Percentiles rank a stretch among this genome's conserved stretches.
Evolutionary conservation across 768 basidiomycete genomes (phyloP).

Genomic region (Xerocomellus intermedius): DNA sequence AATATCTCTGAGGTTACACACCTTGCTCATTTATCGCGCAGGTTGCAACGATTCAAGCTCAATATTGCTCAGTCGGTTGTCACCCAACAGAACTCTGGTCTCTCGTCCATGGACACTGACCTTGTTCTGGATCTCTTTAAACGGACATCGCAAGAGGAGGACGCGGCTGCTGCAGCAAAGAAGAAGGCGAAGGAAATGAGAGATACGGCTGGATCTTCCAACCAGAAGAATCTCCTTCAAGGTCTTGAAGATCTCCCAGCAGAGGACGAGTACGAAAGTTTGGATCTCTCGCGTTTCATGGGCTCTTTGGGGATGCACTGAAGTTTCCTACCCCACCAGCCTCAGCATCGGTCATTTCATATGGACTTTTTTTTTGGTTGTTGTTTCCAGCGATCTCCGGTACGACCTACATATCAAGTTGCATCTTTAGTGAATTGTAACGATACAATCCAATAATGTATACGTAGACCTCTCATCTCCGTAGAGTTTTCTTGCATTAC

Average conservation of each 20-base stretch:
- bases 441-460: slow-evolving; percentile 34
- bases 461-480: slow-evolving; percentile 26
- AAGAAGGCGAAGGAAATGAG: slow-evolving; percentile 52
- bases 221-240: slow-evolving; percentile 81
- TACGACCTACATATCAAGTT: slow-evolving; percentile 28
- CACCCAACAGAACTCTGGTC: slow-evolving; percentile 93
- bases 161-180: slow-evolving; percentile 51
- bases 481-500: slow-evolving; percentile 19
- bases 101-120: slow-evolving; percentile 96
- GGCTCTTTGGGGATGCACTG: slow-evolving; percentile 63
- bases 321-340: slow-evolving; percentile 8
- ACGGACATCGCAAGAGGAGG: slow-evolving; percentile 74
- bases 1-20: neutral
- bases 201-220: slow-evolving; percentile 54
- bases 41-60: slow-evolving; percentile 96
- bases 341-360: slow-evolving; percentile 16
- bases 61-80: slow-evolving; percentile 97
- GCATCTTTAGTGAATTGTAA: slow-evolving; percentile 37
- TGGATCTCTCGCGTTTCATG: slow-evolving; percentile 89
- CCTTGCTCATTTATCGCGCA: slow-evolving; percentile 32
- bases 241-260: slow-evolving; percentile 90
- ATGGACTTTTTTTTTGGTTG: slow-evolving; percentile 14
- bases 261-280: slow-evolving; percentile 88
- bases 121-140: slow-evolving; percentile 92
- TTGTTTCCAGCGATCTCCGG: slow-evolving; percentile 12